Evolutionary conservation across 2,329 filamentous ascomycete species (phyloP), one percentile per base, ranked within the genome.

Genomic region (Byssothecium circinans): DNA sequence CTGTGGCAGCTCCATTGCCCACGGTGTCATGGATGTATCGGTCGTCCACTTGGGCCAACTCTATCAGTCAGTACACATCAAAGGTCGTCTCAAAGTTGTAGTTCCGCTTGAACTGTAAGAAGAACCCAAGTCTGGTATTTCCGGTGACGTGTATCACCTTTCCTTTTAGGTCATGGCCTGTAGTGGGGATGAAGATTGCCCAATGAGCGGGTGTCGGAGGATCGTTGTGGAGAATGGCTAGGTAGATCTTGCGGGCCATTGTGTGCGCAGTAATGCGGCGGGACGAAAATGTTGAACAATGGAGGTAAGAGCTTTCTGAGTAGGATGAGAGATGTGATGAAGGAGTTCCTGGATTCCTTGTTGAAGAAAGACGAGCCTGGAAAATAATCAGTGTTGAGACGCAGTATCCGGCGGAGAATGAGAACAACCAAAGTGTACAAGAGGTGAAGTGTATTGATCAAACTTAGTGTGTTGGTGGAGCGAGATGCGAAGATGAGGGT

Each of bases 111-210:
- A 49, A 49, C 30, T 49, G 22, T 8, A 49, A 36, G 32, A 29
- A 41, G 23, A 45, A 49, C 18, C 47, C 47, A 10, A 36, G 41
- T 17, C 41, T 34, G 10, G 47, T 34, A 19, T 49, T 49, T 25
- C 47, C 47, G 22, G 35, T 45, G 43, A 41, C 38, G 23, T 49
- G 41, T n/a, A 49, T 40, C 37, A 49, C 17, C 38, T 49, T 50
- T 42, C 47, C 47, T 18, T 22, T 25, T 22, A 6, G 6, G 8
- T 32, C 39, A 10, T 41, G 5, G 15, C 43, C 47, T n/a, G 18
- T 18, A 32, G 32, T 47, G 37, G 47, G 47, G 34, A 50, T 42
- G 20, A 19, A 50, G 36, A 50, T 40, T 27, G 37, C 36, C 47
- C 43, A 50, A 20, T 50, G 43, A 34, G 47, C 47, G 2, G 47